Evolutionary conservation across 2,329 filamentous ascomycete genomes (phyloP).

Genomic region (Coleophoma crateriformis): DNA sequence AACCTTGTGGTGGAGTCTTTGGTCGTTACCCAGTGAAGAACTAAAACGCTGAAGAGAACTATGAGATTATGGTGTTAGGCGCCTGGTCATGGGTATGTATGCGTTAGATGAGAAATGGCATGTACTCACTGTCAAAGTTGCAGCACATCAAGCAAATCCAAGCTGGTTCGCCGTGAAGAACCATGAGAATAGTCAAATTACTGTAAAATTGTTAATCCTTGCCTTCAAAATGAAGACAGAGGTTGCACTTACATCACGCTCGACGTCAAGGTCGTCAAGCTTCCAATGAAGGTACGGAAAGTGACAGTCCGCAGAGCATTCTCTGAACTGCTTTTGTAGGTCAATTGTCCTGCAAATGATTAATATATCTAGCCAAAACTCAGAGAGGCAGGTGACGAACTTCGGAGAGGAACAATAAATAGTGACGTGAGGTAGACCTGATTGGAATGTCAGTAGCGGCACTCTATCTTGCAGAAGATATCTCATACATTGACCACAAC

Average conservation of each 20-base stretch:
- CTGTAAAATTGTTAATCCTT: slow-evolving; percentile 22
- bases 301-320: slow-evolving; percentile 43
- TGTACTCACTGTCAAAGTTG: slow-evolving; percentile 48
- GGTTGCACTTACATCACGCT: slow-evolving; percentile 43
- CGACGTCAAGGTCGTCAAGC: slow-evolving; percentile 47
- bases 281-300: slow-evolving; percentile 51
- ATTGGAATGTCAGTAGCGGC: slow-evolving; percentile 2
- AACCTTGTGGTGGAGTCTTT: slow-evolving; percentile 17
- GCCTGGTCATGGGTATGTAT: not conserved
- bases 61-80: not conserved
- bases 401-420: not conserved
- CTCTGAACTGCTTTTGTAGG: slow-evolving; percentile 40
- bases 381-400: not conserved
- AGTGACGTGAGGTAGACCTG: slow-evolving; percentile 19
- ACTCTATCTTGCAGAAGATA: too few species aligned
- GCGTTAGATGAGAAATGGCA: slow-evolving; percentile 4
- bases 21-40: slow-evolving; percentile 50
- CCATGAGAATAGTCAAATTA: slow-evolving; percentile 52
- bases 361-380: not conserved
- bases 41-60: slow-evolving; percentile 51
- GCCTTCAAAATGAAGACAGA: slow-evolving; percentile 19
- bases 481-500: slow-evolving; percentile 52
- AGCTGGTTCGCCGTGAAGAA: slow-evolving; percentile 51
- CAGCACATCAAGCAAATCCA: slow-evolving; percentile 63
- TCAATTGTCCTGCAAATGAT: slow-evolving; percentile 34